These are phyloP conservation scores for Inosperma sp. DNA, from an alignment of 768 basidiomycete species.

Conservation along the genomic window DNA sequence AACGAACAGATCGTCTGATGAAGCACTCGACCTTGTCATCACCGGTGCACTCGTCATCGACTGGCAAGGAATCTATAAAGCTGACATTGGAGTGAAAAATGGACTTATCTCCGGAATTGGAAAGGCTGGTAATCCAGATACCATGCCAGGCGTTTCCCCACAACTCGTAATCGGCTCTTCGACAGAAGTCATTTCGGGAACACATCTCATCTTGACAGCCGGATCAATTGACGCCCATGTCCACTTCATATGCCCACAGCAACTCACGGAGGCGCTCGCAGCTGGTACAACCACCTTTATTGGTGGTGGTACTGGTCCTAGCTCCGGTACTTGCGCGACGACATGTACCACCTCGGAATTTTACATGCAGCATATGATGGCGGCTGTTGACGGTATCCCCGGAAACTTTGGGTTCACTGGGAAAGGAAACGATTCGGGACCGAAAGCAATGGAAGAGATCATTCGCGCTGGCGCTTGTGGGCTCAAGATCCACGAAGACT, in stretches of 20 bases:
- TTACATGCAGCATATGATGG: conserved; percentile 87
- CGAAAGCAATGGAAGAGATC: conserved; percentile 70
- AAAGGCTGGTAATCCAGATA: conserved; percentile 96
- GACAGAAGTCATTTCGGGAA: conserved; percentile 95
- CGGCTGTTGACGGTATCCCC: conserved; percentile 83
- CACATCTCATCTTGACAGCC: conserved; percentile 89
- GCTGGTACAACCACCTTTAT: conserved; percentile 90
- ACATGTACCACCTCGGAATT: conserved; percentile 91
- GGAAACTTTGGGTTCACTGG: conserved; percentile 96
- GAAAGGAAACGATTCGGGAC: conserved; percentile 90
- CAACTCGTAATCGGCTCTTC: conserved; percentile 80
- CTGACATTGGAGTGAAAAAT: conserved; percentile 88
- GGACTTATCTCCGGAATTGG: conserved; percentile 84
- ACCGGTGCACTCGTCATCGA: conserved; percentile 94
- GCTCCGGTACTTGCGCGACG: conserved; percentile 85
- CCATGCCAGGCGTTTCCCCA: conserved; percentile 76
- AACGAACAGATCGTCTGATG: conserved; percentile 58
- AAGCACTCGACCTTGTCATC: conserved; percentile 86
- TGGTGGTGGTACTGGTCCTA: conserved; percentile 94
- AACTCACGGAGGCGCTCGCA: conserved; percentile 80
- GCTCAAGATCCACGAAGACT: conserved; percentile 95
- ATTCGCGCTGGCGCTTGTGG: conserved; percentile 82
- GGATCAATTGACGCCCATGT: conserved; percentile 90
- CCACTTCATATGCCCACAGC: conserved; percentile 94
- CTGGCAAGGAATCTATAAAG: conserved; percentile 97